Evolutionary conservation across 805 yeast species (phyloP), one percentile per base, ranked within the genome.

Genomic region (Metschnikowia hibisci): DNA sequence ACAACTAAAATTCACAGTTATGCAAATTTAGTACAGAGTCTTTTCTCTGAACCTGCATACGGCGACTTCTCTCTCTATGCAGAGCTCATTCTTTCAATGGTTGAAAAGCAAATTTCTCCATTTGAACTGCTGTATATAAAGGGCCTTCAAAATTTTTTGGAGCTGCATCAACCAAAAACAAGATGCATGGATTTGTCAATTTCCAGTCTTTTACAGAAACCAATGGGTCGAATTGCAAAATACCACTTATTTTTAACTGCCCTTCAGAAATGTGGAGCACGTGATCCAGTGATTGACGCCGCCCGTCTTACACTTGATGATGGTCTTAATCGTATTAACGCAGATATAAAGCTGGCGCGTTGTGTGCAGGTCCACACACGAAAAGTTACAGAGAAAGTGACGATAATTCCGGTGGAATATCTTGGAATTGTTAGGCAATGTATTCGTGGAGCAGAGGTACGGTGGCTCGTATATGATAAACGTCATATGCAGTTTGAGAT

Each of bases 11-110:
- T 46, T 15, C 45, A 40, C 18, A 8, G n/a, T 11, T 36, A 43
- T 7, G 46, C 51, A 69, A 79, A 91, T 33, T 95, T 86, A 56
- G 97, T 90, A 22, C 91, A 91, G 62, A 81, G 79, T 51, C 65
- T 88, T 22, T 75, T 91, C 74, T 87, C 86, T 54, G 82, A 80
- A 51, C 83, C 89, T 30, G 72, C 29, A 2, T 45, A 45, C 35
- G 44, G 51, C 9, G 30, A 28, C 15, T 41, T 38, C 34, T 39
- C 47, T 14, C 38, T 41, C 12, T 37, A 45, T 32, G 50, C 52
- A 23, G 48, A 39, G 26, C 43, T 46, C 18, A 37, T 46, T 8
- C 47, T 41, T 14, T 18, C 30, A 11, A 18, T 48, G 20, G 44
- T 48, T 7, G 32, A 20, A 12, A 32, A 16, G 4, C 45, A 41